A percentile compares a stretch with the other conserved stretches of the same genome.
Conservation (phyloP, 1,139 yeast species). For the Taphrina confusa region DNA sequence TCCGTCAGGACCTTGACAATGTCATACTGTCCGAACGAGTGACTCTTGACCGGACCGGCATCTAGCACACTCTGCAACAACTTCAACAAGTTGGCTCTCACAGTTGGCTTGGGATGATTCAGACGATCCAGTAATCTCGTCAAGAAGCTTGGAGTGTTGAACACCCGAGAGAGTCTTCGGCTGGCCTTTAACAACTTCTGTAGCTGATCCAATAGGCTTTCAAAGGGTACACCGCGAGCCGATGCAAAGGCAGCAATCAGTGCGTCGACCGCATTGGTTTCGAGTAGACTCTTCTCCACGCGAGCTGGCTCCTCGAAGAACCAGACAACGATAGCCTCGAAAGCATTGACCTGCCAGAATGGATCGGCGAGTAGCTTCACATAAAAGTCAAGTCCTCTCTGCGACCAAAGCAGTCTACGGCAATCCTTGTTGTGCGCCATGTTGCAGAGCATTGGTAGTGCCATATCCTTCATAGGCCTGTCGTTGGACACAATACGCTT, state of each 20-base stretch:
- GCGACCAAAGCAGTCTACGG: constrained; percentile 49
- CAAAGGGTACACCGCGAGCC: constrained; percentile 41
- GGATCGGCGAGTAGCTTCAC: constrained; percentile 58
- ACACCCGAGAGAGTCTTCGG: constrained; percentile 38
- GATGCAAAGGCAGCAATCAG: constrained; percentile 41
- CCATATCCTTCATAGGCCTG: constrained; percentile 60
- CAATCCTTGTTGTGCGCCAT: constrained; percentile 55
- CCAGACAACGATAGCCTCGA: constrained; percentile 56
- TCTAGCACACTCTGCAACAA: constrained; percentile 39
- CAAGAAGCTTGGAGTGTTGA: constrained; percentile 39
- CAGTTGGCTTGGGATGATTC: constrained; percentile 39
- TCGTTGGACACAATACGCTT: constrained; percentile 53
- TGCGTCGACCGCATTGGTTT: constrained; percentile 37
- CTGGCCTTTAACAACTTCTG: constrained; percentile 41
- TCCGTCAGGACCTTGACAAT: constrained; percentile 31
- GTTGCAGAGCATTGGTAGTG: constrained; percentile 65
- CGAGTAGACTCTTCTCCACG: constrained; percentile 42
- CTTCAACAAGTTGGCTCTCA: constrained; percentile 41
- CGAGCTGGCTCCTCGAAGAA: constrained; percentile 45
- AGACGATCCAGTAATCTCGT: constrained; percentile 39
- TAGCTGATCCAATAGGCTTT: constrained; percentile 42
- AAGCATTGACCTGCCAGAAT: constrained; percentile 69
- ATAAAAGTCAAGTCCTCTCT: constrained; percentile 54
- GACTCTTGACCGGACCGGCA: constrained; percentile 14
- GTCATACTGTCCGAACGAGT: constrained; percentile 23